Percentiles rank a stretch among this genome's conserved stretches.
Evolutionary conservation across 257 asterid species (phyloP).

Genomic region (Solanum okadae): DNA sequence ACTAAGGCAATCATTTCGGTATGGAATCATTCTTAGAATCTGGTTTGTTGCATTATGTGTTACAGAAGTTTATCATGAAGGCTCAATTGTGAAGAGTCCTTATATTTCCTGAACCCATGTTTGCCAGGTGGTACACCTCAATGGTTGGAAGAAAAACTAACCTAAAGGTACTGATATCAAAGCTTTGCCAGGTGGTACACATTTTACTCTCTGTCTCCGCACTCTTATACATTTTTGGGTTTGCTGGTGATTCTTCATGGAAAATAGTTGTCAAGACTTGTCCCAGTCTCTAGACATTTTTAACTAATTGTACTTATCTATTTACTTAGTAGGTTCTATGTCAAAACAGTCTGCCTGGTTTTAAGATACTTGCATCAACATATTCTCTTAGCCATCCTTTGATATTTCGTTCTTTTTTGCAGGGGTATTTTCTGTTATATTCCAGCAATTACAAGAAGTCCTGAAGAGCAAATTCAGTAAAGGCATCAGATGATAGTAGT

Average conservation of each 20-base stretch:
- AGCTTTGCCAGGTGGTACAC: conserved; percentile 71
- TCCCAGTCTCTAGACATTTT: background rate
- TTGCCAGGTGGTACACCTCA: conserved; percentile 93
- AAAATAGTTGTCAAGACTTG: background rate
- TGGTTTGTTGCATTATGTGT: background rate
- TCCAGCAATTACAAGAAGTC: conserved; percentile 48
- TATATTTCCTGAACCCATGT: background rate
- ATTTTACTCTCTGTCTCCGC: background rate
- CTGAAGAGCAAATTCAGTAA: conserved; percentile 35
- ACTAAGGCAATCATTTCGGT: conserved; percentile 65
- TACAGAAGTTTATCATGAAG: background rate
- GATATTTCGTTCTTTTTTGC: conserved; percentile 2
- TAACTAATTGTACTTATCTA: background rate
- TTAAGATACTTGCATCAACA: background rate
- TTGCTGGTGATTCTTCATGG: background rate
- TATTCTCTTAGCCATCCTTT: background rate
- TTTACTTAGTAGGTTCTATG: background rate
- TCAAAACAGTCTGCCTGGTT: background rate
- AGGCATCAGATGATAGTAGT: background rate
- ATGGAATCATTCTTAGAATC: background rate
- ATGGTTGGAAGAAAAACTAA: conserved; percentile 89
- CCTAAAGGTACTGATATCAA: conserved; percentile 56
- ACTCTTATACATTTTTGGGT: background rate
- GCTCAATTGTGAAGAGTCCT: background rate
- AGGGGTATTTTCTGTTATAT: conserved; percentile 41